Percentiles rank a stretch among this genome's conserved stretches.
Evolutionary conservation across 208 protist species (phyloP).

Genomic region (Trypanosoma scelopori): DNA sequence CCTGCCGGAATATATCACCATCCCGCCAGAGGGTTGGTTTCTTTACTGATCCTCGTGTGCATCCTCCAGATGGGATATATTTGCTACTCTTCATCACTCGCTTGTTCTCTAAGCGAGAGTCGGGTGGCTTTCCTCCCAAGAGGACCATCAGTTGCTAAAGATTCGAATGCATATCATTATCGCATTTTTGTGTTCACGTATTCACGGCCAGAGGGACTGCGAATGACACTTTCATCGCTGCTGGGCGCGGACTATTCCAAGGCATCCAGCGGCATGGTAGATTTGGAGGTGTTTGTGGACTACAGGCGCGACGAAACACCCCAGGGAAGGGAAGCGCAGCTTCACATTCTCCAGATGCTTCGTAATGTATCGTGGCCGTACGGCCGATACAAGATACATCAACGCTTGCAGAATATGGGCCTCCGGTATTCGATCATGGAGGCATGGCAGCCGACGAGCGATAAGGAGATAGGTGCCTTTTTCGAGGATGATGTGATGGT

Average conservation of each 20-base stretch:
- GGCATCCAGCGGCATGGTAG: neutral
- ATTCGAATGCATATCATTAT: too few relatives aligned
- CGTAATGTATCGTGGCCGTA: constrained; percentile 37
- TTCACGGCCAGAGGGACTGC: constrained; percentile 20
- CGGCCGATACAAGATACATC: constrained; percentile 44
- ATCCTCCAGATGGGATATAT: too few relatives aligned
- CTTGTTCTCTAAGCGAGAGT: too few relatives aligned
- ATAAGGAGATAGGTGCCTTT: constrained; percentile 55
- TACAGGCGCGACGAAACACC: constrained; percentile 4
- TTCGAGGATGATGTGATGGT: constrained; percentile 49
- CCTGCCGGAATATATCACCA: too few relatives aligned
- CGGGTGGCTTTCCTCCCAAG: too few relatives aligned
- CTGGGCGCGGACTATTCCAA: constrained; percentile 18
- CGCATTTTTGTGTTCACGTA: constrained; percentile 18
- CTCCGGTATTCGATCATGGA: constrained; percentile 32
- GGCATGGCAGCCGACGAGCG: constrained; percentile 52
- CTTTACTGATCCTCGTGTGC: too few relatives aligned
- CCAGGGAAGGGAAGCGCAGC: neutral
- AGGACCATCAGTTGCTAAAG: too few relatives aligned
- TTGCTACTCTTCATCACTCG: too few relatives aligned
- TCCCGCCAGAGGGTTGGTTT: too few relatives aligned
- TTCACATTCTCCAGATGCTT: constrained; percentile 18
- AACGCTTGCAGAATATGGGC: constrained; percentile 19
- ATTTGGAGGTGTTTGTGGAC: constrained; percentile 25
- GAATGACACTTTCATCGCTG: constrained; percentile 6